Evolutionary conservation across 2,329 filamentous ascomycete species (phyloP).

Genomic region (Xylariaceae sp.): DNA sequence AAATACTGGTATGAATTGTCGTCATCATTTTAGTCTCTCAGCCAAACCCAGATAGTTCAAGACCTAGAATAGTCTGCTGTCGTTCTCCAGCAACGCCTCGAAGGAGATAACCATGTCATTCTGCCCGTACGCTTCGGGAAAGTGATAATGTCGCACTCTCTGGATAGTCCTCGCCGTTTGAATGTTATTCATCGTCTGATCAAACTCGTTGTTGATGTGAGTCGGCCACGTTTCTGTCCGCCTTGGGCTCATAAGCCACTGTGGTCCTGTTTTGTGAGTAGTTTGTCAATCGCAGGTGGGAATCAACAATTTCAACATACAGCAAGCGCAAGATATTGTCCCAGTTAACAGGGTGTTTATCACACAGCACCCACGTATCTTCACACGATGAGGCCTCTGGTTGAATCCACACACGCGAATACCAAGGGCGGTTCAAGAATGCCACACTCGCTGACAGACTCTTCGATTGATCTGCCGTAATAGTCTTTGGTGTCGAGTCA

Average conservation of each 20-base stretch:
- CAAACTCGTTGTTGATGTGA: slow-evolving; percentile 10
- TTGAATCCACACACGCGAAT: slow-evolving; percentile 24
- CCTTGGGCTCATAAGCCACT: slow-evolving; percentile 20
- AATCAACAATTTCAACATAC: neutral
- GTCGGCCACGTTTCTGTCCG: slow-evolving; percentile 20
- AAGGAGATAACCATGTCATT: slow-evolving; percentile 2
- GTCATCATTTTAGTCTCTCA: neutral
- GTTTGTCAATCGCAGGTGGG: neutral
- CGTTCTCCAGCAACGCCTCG: slow-evolving; percentile 8
- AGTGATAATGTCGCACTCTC: slow-evolving; percentile 11
- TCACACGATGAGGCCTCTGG: slow-evolving; percentile 20
- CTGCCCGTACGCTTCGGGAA: slow-evolving; percentile 10
- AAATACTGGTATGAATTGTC: neutral
- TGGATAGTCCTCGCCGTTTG: slow-evolving; percentile 20
- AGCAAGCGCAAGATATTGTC: slow-evolving; percentile 21
- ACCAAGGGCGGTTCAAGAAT: slow-evolving; percentile 24
- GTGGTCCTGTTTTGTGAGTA: neutral
- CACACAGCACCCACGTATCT: slow-evolving; percentile 16
- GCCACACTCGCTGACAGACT: slow-evolving; percentile 14
- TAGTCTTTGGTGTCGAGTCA: neutral
- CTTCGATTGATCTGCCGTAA: slow-evolving; percentile 1
- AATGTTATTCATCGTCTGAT: slow-evolving; percentile 17
- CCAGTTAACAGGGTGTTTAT: slow-evolving; percentile 14
- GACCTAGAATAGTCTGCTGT: neutral
- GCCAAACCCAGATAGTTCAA: neutral